Evolutionary conservation across 2,329 filamentous ascomycete species (phyloP).

Genomic region (Penicillium decumbens): DNA sequence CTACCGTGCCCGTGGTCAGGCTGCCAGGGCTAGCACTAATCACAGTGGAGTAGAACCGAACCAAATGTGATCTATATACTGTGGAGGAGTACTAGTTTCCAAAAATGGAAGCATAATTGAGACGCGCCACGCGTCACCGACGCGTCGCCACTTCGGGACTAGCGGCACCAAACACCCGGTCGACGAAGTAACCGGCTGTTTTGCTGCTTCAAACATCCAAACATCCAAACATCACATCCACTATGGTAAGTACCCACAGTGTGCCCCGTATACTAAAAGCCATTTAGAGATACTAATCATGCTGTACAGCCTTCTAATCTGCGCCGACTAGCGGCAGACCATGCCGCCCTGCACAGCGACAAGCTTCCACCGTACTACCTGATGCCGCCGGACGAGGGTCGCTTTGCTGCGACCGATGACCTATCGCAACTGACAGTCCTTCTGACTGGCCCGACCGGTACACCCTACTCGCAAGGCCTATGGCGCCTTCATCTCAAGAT

Average conservation of each 20-base stretch:
- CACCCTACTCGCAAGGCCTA: slow-evolving; percentile 56
- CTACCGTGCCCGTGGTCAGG: neutral
- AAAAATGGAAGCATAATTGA: slow-evolving; percentile 18
- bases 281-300: slow-evolving; percentile 6
- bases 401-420: slow-evolving; percentile 43
- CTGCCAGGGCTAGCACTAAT: neutral
- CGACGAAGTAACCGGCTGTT: slow-evolving; percentile 23
- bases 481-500: slow-evolving; percentile 59
- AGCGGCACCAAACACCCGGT: slow-evolving; percentile 20
- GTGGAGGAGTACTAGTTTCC: slow-evolving; percentile 1
- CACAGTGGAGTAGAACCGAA: neutral
- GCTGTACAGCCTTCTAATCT: slow-evolving; percentile 38
- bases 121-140: slow-evolving; percentile 18
- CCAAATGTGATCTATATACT: neutral
- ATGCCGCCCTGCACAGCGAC: slow-evolving; percentile 52
- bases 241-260: slow-evolving; percentile 17
- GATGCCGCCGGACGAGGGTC: slow-evolving; percentile 44
- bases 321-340: slow-evolving; percentile 57
- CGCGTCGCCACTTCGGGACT: slow-evolving; percentile 16
- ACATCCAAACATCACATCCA: neutral
- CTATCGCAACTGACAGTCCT: slow-evolving; percentile 56
- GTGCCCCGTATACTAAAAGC: neutral
- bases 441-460: slow-evolving; percentile 56
- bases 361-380: slow-evolving; percentile 60
- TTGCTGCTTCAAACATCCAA: slow-evolving; percentile 2